Evolutionary conservation across 1,284 basidiomycete genomes (phyloP).

Genomic region (Apiotrichum gamsii): DNA sequence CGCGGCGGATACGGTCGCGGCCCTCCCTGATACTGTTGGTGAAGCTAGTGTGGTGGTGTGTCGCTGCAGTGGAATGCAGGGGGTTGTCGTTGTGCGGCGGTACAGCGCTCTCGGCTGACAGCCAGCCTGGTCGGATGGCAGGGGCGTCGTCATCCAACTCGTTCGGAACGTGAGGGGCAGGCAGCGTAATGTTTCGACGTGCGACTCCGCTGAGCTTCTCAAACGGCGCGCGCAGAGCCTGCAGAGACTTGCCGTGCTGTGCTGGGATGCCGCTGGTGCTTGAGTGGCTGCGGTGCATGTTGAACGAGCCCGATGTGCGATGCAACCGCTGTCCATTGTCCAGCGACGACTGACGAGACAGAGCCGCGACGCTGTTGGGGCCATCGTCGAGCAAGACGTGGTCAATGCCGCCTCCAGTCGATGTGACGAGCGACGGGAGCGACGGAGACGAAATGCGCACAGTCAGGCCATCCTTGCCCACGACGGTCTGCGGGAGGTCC

Average conservation of each 20-base stretch:
- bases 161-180: not conserved
- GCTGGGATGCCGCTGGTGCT: slow-evolving; percentile 4
- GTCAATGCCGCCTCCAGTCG: too few relatives aligned
- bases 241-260: not conserved
- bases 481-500: too few relatives aligned
- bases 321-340: not conserved
- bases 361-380: not conserved
- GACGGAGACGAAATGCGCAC: not conserved
- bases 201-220: slow-evolving; percentile 2
- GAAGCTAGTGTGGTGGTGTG: not conserved
- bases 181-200: not conserved
- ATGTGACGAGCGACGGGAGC: slow-evolving; percentile 1
- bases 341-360: slow-evolving; percentile 8
- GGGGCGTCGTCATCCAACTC: not conserved
- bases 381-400: too few relatives aligned
- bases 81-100: too few relatives aligned
- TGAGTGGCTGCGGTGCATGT: not conserved
- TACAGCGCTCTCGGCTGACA: not conserved
- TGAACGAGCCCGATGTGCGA: not conserved
- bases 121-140: not conserved
- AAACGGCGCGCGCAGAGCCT: not conserved
- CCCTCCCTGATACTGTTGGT: not conserved
- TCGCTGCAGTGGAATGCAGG: too few relatives aligned
- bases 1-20: not conserved
- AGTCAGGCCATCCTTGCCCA: not conserved